Base-by-base conservation (phyloP, 2,329 filamentous ascomycete species). In the Periconia sp. region DNA sequence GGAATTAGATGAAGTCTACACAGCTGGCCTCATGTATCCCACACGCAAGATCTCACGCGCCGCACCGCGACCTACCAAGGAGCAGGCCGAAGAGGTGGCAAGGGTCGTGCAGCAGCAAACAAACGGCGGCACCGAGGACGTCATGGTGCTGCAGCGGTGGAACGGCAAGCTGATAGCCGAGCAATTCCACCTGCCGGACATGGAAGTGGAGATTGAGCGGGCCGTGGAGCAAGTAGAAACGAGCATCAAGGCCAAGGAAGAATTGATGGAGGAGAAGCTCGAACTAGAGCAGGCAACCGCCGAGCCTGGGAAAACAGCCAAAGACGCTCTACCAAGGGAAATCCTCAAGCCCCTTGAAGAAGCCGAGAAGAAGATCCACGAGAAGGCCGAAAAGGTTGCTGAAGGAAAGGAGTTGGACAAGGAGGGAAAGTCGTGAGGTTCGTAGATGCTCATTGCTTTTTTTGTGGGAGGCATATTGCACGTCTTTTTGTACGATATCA, bases 1-100 rank as follows among this genome's bases (percentile, higher is more conserved):
- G 11, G 75, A 81, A 5, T 78, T 99, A 33, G 88, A 96, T 65
- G 74, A 83, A 36, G 76, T 95, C 36, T 99, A 97, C 66, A 73
- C 79, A 1, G 71, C 72, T 12, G 76, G 75, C 18, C 66, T 78
- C 17, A 70, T 75, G 47, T 70, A 77, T 39, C 68, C 72, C 1
- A 70, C 71, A 2, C 68, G 73, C 26, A 40, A 68, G 22, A 57
- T 68, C 12, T 70, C 72, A 2, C 68, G 73, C 28, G 65, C 66
- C 4, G 70, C 71, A 1, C 63, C 65, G 2, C 46, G 46, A 0
- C 73, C 73, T 1, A 68, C 66, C 5, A 48, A 51, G 6, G 56
- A 69, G 18, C 69, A 76, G 36, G 66, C 68, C 9, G 57, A 70
- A 26, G 48, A 66, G 17, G 66, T 77, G 3, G 69, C 69, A 1